Percentiles rank a stretch among this genome's conserved stretches.
Evolutionary conservation across 768 basidiomycete genomes (phyloP).

Genomic region (Rhodotorula taiwanensis): DNA sequence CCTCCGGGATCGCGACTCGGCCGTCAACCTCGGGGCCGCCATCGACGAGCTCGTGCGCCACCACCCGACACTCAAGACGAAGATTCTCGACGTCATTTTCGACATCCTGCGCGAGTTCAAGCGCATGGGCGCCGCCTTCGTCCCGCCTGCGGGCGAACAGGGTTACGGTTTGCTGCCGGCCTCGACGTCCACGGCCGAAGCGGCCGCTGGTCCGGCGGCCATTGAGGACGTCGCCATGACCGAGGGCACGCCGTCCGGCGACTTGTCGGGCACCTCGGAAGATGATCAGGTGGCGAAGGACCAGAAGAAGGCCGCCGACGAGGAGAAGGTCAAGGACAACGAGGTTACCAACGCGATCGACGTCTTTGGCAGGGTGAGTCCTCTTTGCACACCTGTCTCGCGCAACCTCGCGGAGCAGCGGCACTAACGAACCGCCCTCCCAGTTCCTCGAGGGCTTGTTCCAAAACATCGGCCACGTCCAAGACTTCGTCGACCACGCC

Average conservation of each 20-base stretch:
- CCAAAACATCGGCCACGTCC: conserved; percentile 80
- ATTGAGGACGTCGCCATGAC: neutral
- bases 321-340: conserved; percentile 34
- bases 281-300: conserved; percentile 23
- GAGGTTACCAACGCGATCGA: conserved; percentile 43
- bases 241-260: neutral
- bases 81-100: conserved; percentile 71
- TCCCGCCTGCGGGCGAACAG: conserved; percentile 25
- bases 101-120: conserved; percentile 66
- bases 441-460: conserved; percentile 92
- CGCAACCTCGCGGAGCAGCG: too few species aligned
- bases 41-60: conserved; percentile 95
- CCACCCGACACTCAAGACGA: conserved; percentile 74
- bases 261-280: neutral
- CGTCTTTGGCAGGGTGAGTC: conserved; percentile 39
- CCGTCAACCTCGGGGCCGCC: conserved; percentile 75
- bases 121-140: conserved; percentile 54
- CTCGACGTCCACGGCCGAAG: neutral
- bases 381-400: neutral
- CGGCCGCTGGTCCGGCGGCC: neutral
- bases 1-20: conserved; percentile 86
- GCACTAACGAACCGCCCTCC: neutral
- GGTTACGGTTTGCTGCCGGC: conserved; percentile 30
- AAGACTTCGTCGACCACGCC: conserved; percentile 76
- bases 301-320: conserved; percentile 32